Conservation (phyloP, 257 asterid species). For the Echium plantagineum region DNA sequence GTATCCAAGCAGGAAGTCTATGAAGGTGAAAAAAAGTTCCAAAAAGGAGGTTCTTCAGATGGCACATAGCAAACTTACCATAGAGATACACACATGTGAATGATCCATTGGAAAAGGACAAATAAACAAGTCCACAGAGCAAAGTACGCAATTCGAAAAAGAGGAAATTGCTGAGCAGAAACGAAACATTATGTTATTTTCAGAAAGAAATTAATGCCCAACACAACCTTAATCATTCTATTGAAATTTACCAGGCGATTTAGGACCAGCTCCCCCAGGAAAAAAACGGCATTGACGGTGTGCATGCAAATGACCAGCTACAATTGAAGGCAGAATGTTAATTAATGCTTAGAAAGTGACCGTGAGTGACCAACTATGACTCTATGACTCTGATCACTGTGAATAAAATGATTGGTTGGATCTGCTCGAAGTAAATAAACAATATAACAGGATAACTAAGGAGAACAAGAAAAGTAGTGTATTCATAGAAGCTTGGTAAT, state of each 20-base stretch:
- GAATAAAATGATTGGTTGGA: too few species aligned
- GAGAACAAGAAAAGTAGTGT: too few species aligned
- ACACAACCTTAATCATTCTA: constrained; percentile 5
- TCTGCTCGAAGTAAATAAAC: too few species aligned
- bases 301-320: constrained; percentile 62
- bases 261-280: constrained; percentile 54
- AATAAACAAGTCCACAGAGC: constrained; percentile 50
- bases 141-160: constrained; percentile 77
- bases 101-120: constrained; percentile 77
- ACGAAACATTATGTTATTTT: constrained; percentile 10
- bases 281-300: constrained; percentile 53
- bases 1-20: neutral
- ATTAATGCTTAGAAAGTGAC: neutral
- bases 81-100: constrained; percentile 50
- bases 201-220: neutral
- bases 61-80: constrained; percentile 24
- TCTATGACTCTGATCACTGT: too few species aligned
- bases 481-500: neutral
- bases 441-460: too few species aligned
- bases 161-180: constrained; percentile 67
- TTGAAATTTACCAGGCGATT: constrained; percentile 45
- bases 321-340: constrained; percentile 6
- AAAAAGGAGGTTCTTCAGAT: neutral
- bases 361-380: too few species aligned
- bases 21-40: neutral